phyloP scores from a whole-genome alignment of 441 rosid species.

The Corymbia citriodora region DNA sequence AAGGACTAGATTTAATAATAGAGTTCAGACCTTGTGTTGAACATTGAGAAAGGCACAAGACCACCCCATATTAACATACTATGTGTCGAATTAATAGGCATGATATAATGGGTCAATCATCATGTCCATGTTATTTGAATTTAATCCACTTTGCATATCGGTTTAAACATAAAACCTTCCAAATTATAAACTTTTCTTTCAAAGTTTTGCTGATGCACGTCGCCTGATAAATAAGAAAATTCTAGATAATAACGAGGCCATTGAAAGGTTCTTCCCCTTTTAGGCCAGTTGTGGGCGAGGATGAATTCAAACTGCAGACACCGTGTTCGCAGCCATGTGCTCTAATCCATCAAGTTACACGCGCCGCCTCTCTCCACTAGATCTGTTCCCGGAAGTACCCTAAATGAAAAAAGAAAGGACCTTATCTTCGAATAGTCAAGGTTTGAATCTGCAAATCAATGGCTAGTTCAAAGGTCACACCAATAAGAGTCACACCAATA shows the following conservation, averaged over 20 bases:
- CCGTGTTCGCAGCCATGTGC: rapidly evolving
- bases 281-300: background rate
- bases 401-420: background rate
- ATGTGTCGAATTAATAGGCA: background rate
- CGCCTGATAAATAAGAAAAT: background rate
- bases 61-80: background rate
- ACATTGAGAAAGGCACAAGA: background rate
- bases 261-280: background rate
- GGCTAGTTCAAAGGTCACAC: background rate
- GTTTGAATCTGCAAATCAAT: background rate
- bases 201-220: background rate
- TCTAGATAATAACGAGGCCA: background rate
- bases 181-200: background rate
- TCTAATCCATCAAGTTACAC: background rate
- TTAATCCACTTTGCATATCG: background rate
- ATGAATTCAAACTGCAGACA: rapidly evolving
- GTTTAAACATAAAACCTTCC: background rate
- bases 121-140: background rate
- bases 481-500: background rate
- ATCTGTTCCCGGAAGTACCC: background rate
- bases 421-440: background rate
- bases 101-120: background rate
- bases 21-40: background rate
- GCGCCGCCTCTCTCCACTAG: rapidly evolving
- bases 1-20: background rate